Base-by-base conservation (phyloP, 2,329 filamentous ascomycete species). In the Arachnopeziza araneosa region DNA sequence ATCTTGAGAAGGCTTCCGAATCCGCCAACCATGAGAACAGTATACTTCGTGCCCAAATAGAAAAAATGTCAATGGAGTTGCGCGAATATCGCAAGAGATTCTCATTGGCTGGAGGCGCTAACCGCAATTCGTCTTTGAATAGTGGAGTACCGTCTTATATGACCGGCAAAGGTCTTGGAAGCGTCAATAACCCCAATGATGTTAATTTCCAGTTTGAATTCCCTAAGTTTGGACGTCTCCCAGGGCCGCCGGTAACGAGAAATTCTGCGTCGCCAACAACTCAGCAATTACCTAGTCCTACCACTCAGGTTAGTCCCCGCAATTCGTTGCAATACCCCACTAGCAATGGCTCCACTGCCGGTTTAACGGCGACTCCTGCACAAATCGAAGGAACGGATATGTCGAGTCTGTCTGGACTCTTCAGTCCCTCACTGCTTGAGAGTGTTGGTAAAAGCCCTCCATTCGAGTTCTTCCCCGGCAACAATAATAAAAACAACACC, bases 151-250 rank as follows among this genome's bases (percentile, higher is more conserved):
- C 67, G 24, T 53, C 66, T 32, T 70, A 70, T 58, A 60, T 71
- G 36, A 60, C 79, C 79, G 32, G 73, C 73, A 69, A 74, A 77
- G 77, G 81, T 68, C 73, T 69, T 58, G 73, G 78, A 23, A 79
- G 79, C 12, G 72, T 84, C 64, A 83, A 78, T 73, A 87, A 85
- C 66, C 78, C 87, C 58, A 85, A 81, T 69, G 88, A 89, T 64
- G 88, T 89, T 72, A 92, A 89, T 72, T 98, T 98, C 72, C 88
- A 93, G 67, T 98, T 99, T 68, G 93, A 98, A 67, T 98, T 98
- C 66, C 93, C 95, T 65, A 93, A 90, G 72, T 98, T 99, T 70
- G 95, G 95, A 53, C 83, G 86, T 61, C 81, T 96, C 24, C 82
- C 83, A 50, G 67, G 82, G 5, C 77, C 79, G 67, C 58, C 65